Percentiles rank a stretch among this genome's conserved stretches.
Evolutionary conservation across 2,329 filamentous ascomycete species (phyloP).

Genomic region (Microdochium trichocladiopsis): DNA sequence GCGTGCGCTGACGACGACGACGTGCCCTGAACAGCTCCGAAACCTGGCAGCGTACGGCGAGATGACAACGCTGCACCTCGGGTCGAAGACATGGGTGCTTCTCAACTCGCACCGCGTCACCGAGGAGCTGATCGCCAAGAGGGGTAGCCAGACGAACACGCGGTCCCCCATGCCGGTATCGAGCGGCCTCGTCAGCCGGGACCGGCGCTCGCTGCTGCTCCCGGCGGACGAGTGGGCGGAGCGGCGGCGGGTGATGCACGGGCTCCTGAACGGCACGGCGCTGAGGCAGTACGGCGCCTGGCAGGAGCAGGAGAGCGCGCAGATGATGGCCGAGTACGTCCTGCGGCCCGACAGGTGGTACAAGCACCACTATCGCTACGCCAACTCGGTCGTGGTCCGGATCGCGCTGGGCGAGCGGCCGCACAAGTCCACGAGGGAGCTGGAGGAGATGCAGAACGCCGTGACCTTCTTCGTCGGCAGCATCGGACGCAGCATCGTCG

Average conservation of each 20-base stretch:
- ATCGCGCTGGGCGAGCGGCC: slow-evolving; percentile 25
- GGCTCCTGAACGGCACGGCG: slow-evolving; percentile 24
- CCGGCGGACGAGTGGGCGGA: slow-evolving; percentile 25
- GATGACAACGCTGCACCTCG: slow-evolving; percentile 18
- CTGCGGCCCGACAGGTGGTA: slow-evolving; percentile 26
- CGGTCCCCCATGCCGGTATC: slow-evolving; percentile 24
- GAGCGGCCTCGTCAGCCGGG: slow-evolving; percentile 25
- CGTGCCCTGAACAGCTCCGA: too few relatives aligned
- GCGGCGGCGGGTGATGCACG: slow-evolving; percentile 29
- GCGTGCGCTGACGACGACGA: too few relatives aligned
- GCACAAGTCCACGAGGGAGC: slow-evolving; percentile 19
- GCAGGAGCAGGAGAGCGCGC: slow-evolving; percentile 27
- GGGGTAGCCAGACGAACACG: slow-evolving; percentile 23
- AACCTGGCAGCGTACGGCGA: too few relatives aligned
- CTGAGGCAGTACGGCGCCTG: slow-evolving; percentile 22
- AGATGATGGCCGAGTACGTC: slow-evolving; percentile 26
- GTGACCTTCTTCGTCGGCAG: slow-evolving; percentile 24
- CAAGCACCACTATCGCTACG: slow-evolving; percentile 30
- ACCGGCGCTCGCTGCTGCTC: slow-evolving; percentile 22
- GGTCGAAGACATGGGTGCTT: slow-evolving; percentile 31
- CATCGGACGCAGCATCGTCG: slow-evolving; percentile 24
- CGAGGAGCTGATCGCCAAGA: slow-evolving; percentile 26
- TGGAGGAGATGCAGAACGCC: slow-evolving; percentile 27
- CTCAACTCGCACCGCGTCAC: slow-evolving; percentile 32
- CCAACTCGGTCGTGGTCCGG: slow-evolving; percentile 27